A percentile compares a stretch with the other conserved stretches of the same genome.
Conservation (phyloP, 192 early-diverging fungal genomes). For the Gamsiella multidivaricata region DNA sequence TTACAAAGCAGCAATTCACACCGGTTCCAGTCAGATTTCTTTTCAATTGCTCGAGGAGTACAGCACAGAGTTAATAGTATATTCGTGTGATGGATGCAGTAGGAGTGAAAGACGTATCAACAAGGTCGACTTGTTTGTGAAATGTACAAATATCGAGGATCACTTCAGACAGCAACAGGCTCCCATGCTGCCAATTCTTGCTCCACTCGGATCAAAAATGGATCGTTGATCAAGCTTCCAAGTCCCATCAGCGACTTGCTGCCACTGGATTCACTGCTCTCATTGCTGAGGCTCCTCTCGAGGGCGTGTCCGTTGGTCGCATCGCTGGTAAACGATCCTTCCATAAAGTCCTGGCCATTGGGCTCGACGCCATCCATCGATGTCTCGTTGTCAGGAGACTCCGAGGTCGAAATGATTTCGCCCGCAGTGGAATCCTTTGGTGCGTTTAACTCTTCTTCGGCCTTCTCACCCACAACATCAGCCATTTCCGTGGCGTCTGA, state of each 20-base stretch:
- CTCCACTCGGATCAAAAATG: conserved; percentile 40
- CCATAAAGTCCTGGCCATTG: conserved; percentile 2
- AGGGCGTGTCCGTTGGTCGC: not conserved
- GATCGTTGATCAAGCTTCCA: conserved; percentile 30
- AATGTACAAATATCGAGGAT: too few relatives aligned
- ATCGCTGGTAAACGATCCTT: not conserved
- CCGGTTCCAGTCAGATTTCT: too few relatives aligned
- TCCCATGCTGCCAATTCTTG: conserved; percentile 43
- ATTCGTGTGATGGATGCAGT: too few relatives aligned
- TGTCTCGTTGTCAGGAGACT: not conserved
- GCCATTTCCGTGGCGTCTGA: not conserved
- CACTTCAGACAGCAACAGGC: conserved; percentile 20
- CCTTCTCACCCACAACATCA: not conserved
- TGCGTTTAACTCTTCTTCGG: not conserved
- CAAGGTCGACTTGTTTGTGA: too few relatives aligned
- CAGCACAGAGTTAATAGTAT: too few relatives aligned
- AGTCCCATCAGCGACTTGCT: conserved; percentile 4
- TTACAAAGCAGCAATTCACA: too few relatives aligned
- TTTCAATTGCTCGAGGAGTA: too few relatives aligned
- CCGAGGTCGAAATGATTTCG: too few relatives aligned
- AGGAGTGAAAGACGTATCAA: too few relatives aligned
- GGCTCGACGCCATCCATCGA: conserved; percentile 24
- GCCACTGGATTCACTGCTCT: conserved; percentile 2
- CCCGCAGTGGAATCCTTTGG: not conserved
- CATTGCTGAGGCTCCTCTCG: conserved; percentile 18